phyloP scores from a whole-genome alignment of 179 eudicot genomes.

The Drosera spatulata region DNA sequence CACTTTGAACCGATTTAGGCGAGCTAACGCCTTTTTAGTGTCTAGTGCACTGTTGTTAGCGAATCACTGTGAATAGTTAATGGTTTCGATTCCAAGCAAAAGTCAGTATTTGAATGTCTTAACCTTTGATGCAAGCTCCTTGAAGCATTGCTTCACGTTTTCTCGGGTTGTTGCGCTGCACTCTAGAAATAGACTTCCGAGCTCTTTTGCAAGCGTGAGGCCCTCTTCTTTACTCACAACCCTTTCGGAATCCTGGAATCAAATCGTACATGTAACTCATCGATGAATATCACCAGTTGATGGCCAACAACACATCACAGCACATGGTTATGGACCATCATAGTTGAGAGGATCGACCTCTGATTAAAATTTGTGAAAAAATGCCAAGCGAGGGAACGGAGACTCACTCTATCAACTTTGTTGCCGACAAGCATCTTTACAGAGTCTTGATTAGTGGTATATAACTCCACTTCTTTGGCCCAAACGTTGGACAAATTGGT shows the following conservation, averaged over 20 bases:
- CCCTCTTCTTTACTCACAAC: constrained; percentile 95
- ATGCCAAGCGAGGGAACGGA: constrained; percentile 1
- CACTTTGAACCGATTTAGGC: no score
- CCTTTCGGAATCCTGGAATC: constrained; percentile 72
- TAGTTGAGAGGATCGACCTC: no score
- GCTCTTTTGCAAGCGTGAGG: constrained; percentile 67
- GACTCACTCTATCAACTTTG: constrained; percentile 83
- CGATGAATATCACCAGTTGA: no score
- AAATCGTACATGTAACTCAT: no score
- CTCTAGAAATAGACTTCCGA: constrained; percentile 68
- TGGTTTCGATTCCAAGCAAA: no score
- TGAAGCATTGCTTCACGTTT: constrained; percentile 79
- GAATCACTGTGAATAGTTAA: no score
- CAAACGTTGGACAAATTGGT: constrained; percentile 89
- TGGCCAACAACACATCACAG: no score
- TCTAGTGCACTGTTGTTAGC: no score
- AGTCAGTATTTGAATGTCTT: no score
- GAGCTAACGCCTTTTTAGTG: no score
- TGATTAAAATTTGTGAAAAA: no score
- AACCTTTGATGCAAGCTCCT: constrained; percentile 91
- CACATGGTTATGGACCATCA: no score
- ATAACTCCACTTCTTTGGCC: constrained; percentile 90
- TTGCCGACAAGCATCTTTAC: constrained; percentile 97
- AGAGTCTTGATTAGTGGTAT: constrained; percentile 79
- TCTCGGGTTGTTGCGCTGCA: constrained; percentile 91